Conservation (phyloP, 495 filamentous ascomycete species). For the Friedmanniomyces simplex region DNA sequence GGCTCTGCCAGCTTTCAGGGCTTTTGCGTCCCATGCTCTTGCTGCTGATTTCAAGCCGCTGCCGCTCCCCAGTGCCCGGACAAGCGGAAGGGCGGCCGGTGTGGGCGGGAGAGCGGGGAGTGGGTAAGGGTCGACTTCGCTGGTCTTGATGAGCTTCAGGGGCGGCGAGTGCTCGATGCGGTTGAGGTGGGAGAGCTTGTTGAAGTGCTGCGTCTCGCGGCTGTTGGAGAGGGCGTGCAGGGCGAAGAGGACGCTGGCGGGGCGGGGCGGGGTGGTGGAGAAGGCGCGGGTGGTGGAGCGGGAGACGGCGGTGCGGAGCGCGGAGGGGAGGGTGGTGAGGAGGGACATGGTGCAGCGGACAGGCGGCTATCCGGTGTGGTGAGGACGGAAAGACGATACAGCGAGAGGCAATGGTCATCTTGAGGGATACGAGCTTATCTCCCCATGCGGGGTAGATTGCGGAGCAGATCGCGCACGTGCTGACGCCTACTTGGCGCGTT, state of each 20-base stretch:
- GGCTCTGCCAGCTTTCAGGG: constrained; percentile 3
- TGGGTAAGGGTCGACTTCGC: constrained; percentile 13
- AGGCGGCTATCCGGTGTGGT: no score
- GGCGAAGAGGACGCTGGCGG: constrained; percentile 13
- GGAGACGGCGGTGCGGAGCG: neutral
- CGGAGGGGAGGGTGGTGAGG: neutral
- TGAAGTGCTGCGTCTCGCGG: constrained; percentile 19
- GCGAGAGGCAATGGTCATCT: neutral
- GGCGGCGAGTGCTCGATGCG: constrained; percentile 16
- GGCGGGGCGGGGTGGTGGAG: constrained; percentile 1
- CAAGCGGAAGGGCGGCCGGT: neutral
- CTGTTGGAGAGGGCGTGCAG: constrained; percentile 13
- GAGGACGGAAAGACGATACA: neutral
- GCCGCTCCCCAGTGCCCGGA: no score
- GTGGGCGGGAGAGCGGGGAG: constrained; percentile 2
- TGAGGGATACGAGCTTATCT: neutral
- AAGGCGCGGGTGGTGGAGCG: constrained; percentile 5
- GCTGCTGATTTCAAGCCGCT: neutral
- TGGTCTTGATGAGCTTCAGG: constrained; percentile 16
- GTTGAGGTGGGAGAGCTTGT: constrained; percentile 13
- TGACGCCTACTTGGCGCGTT: neutral
- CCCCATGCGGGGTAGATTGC: neutral
- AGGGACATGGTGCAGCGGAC: neutral
- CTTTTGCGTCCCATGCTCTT: constrained; percentile 5
- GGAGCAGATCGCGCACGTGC: neutral